Evolutionary conservation across 139 green algal species (phyloP), one percentile per base, ranked within the genome.

Genomic region (Tetraselmis chui): DNA sequence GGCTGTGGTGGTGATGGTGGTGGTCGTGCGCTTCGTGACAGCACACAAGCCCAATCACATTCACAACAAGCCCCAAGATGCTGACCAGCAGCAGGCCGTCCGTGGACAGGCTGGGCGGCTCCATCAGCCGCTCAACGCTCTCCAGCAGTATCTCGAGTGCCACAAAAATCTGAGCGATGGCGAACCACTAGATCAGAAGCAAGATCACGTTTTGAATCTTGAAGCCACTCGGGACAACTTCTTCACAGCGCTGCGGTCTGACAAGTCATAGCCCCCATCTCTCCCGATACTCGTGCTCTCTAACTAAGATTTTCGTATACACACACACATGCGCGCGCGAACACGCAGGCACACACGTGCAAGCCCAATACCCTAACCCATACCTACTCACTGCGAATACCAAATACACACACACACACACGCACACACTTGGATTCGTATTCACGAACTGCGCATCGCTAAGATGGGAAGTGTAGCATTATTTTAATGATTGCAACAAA

Each of bases 11-110:
- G 0, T 79, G 83, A 23, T 85, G 83, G 1, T 79, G 30, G 30
- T 87, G 82, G 77, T 84, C 59, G 82, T 88, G 85, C 1, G 85
- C 85, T 29, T 89, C 85, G 58, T 89, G 85, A 31, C 88, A 88
- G 59, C 88, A 89, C 59, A 86, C 27, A 11, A 89, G 80, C 22
- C 85, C 85, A 2, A 89, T 27, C 26, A 89, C 26, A 75, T 89
- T 89, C 58, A 89, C 85, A n/a, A 86, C 26, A 28, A 89, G 80
- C 59, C 85, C 85, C 1, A 86, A 29, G 23, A 88, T 30, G 1
- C 79, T 88, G 18, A 89, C 84, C 31, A 83, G 74, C 80, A 89
- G 76, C 59, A 89, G 85, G 28, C 88, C 74, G 24, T 84, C 81
- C n/a, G 80, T 84, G 2, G 82, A 88, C 23, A 89, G 83, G 59